phyloP scores from a whole-genome alignment of 768 basidiomycete species.

The Amanita fuliginea region DNA sequence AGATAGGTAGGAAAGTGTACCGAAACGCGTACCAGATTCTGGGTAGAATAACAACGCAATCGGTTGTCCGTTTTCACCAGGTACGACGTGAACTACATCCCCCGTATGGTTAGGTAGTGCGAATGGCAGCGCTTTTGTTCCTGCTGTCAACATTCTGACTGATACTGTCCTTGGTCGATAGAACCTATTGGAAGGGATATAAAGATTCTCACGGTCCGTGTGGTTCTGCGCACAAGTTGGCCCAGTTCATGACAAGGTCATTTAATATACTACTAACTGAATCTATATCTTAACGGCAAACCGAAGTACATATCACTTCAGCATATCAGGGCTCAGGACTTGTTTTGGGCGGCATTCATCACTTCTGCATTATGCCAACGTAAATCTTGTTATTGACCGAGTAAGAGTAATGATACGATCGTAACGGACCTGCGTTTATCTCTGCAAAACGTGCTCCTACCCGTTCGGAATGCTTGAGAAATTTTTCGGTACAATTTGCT shows the following conservation, averaged over 20 bases:
- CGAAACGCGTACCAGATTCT: conserved; percentile 35
- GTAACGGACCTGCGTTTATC: conserved; percentile 71
- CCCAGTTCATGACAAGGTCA: not conserved
- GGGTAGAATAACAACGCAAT: conserved; percentile 76
- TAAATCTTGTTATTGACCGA: not conserved
- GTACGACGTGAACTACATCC: conserved; percentile 44
- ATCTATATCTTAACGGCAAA: not conserved
- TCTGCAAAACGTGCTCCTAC: conserved; percentile 90
- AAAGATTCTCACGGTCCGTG: not conserved
- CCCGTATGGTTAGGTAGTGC: conserved; percentile 58
- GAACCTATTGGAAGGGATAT: not conserved
- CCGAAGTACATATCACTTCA: not conserved
- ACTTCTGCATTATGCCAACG: conserved; percentile 18
- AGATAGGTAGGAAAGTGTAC: not conserved
- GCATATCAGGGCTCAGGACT: conserved; percentile 13
- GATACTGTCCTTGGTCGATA: not conserved
- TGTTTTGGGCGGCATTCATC: conserved; percentile 29
- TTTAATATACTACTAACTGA: not conserved
- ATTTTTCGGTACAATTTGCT: conserved; percentile 93
- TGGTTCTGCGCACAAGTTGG: too few relatives aligned
- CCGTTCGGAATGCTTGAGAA: conserved; percentile 91
- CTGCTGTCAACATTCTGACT: conserved; percentile 20
- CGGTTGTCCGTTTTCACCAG: conserved; percentile 46
- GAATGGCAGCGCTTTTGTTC: conserved; percentile 54
- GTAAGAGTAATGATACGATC: not conserved